Base-by-base conservation (phyloP, 306 rosid species). In the Sicyos edulis region DNA sequence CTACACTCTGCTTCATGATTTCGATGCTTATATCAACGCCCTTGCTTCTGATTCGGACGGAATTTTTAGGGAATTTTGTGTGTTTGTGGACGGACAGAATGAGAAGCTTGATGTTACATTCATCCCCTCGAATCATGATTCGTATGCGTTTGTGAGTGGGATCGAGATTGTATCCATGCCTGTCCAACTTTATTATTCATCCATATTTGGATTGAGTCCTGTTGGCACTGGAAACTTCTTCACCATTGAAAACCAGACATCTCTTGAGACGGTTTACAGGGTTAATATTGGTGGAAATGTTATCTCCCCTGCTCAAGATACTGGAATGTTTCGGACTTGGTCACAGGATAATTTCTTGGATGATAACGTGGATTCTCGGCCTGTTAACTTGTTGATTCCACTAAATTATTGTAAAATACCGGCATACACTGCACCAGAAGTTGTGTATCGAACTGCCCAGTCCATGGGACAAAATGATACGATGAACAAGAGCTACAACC, bases 161-260 rank as follows among this genome's bases (percentile, higher is more conserved):
- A 78, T 78, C 10, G 78, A 78, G 54, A 56, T 78, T 24, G 64
- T 78, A 7, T 78, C 82, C 45, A 78, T 78, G 71, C 82, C 82
- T 6, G 10, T 26, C 0, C 14, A 51, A 58, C 78, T 78, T 54
- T 78, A 78, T 47, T 72, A 72, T 22, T 37, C 75, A 17, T 44
- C 67, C 14, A 2, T 17, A 3, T 12, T 10, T n/a, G 37, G 13
- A 12, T 17, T 60, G n/a, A n/a, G n/a, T n/a, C n/a, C n/a, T n/a
- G n/a, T n/a, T n/a, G n/a, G n/a, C n/a, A n/a, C n/a, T n/a, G n/a
- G n/a, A n/a, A n/a, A n/a, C n/a, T n/a, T n/a, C n/a, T n/a, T n/a
- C n/a, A n/a, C n/a, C n/a, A n/a, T n/a, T n/a, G n/a, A n/a, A 0
- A 60, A 50, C 34, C 3, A 37, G 54, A 67, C 82, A 7, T 69